Evolutionary conservation across 129 eudicot species (phyloP).

Genomic region (Chrysanthemum makinoi): DNA sequence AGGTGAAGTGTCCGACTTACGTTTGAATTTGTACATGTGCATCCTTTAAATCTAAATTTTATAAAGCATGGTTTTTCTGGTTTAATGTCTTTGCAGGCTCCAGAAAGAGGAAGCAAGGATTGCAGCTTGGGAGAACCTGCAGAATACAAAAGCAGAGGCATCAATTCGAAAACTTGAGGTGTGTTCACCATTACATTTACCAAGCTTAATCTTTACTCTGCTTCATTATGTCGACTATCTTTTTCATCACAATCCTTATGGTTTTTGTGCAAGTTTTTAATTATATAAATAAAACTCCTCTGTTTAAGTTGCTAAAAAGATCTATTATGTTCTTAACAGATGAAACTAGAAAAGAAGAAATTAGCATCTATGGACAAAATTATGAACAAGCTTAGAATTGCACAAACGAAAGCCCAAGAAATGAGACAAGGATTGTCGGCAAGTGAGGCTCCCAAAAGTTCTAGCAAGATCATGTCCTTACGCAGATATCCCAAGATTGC

Average conservation of each 20-base stretch:
- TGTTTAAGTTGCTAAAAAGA: conserved; percentile 1
- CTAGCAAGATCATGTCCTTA: conserved; percentile 31
- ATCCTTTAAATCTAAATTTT: not conserved
- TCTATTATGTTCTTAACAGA: conserved; percentile 31
- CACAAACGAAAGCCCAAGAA: conserved; percentile 66
- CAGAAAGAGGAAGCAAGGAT: conserved; percentile 82
- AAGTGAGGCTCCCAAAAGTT: conserved; percentile 29
- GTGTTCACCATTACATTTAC: conserved; percentile 9
- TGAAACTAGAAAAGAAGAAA: conserved; percentile 85
- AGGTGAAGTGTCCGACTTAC: not conserved
- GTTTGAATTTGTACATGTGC: not conserved
- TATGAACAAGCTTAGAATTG: conserved; percentile 60
- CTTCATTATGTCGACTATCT: not conserved
- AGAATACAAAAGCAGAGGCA: conserved; percentile 92
- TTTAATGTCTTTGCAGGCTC: conserved; percentile 42
- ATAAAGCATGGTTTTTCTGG: not conserved
- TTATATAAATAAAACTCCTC: not conserved
- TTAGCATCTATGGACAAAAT: conserved; percentile 78
- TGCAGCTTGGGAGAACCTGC: conserved; percentile 91
- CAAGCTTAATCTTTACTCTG: not conserved
- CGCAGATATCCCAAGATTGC: conserved; percentile 39
- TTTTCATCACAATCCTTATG: not conserved
- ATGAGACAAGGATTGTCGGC: conserved; percentile 49
- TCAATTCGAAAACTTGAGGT: conserved; percentile 90
- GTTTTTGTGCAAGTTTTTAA: not conserved